Conservation (phyloP, 2,329 filamentous ascomycete species). For the Arthrobotrys pseudoclavata region DNA sequence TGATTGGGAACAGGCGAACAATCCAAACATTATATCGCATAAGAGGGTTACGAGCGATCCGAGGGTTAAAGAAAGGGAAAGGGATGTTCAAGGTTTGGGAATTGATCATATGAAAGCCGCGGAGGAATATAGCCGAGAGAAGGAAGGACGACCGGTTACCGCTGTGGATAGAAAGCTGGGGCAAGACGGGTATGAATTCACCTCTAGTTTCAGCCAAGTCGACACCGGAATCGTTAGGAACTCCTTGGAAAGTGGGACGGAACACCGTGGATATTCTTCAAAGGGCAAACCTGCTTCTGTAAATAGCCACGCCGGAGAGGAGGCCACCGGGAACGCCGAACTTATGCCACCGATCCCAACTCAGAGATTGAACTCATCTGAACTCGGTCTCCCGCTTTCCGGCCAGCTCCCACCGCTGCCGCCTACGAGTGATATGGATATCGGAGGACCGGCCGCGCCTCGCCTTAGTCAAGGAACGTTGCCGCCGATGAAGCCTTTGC, state of each 20-base stretch:
- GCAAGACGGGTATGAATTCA: slow-evolving; percentile 51
- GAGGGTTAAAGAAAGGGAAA: slow-evolving; percentile 73
- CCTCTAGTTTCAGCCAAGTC: slow-evolving; percentile 54
- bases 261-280: slow-evolving; percentile 5
- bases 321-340: slow-evolving; percentile 67
- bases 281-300: slow-evolving; percentile 18
- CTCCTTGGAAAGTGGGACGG: slow-evolving; percentile 13
- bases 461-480: slow-evolving; percentile 69
- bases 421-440: slow-evolving; percentile 81
- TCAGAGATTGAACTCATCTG: slow-evolving; percentile 74
- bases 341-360: slow-evolving; percentile 71
- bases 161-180: slow-evolving; percentile 53
- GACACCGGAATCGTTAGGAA: slow-evolving; percentile 51
- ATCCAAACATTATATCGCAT: slow-evolving; percentile 71
- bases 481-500: slow-evolving; percentile 63
- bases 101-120: slow-evolving; percentile 77
- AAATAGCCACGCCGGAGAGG: slow-evolving; percentile 62
- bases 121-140: slow-evolving; percentile 62
- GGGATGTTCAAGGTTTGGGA: slow-evolving; percentile 84
- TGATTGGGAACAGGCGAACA: slow-evolving; percentile 73
- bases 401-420: slow-evolving; percentile 80
- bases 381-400: slow-evolving; percentile 76
- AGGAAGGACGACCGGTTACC: slow-evolving; percentile 35
- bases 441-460: slow-evolving; percentile 78
- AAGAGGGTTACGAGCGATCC: slow-evolving; percentile 73